Conservation (phyloP, 2,329 filamentous ascomycete genomes). For the Cladosporium sp. region DNA sequence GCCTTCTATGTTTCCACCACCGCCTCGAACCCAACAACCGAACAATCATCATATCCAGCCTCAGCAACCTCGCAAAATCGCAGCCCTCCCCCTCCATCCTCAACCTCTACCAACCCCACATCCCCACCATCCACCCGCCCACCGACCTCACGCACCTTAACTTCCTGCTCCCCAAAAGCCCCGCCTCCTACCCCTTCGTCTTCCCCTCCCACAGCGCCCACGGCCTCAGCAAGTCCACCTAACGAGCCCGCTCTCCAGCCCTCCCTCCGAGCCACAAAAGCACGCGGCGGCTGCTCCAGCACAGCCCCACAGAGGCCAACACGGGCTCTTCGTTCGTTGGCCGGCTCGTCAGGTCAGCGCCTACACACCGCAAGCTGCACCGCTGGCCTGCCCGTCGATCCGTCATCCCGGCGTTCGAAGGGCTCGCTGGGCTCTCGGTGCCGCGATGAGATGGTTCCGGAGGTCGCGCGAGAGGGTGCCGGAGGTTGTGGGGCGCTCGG, state of each 20-base stretch:
- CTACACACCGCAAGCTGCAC: conserved; percentile 23
- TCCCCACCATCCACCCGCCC: conserved; percentile 16
- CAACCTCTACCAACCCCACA: conserved; percentile 20
- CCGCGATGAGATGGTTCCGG: conserved; percentile 26
- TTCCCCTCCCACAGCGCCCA: conserved; percentile 28
- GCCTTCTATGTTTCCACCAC: background rate
- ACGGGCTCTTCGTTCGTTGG: too few relatives aligned
- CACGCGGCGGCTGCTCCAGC: too few relatives aligned
- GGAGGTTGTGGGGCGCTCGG: conserved; percentile 23
- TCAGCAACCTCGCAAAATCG: conserved; percentile 18
- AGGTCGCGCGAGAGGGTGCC: conserved; percentile 26
- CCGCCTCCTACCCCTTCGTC: conserved; percentile 19
- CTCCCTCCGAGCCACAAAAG: too few relatives aligned
- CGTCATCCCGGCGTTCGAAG: conserved; percentile 22
- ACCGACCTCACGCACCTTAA: conserved; percentile 14
- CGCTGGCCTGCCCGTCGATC: conserved; percentile 23
- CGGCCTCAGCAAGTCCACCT: conserved; percentile 24
- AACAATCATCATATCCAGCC: conserved; percentile 15
- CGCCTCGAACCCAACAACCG: background rate
- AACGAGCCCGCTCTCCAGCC: background rate
- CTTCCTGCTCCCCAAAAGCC: conserved; percentile 17
- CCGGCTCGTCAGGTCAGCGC: too few relatives aligned
- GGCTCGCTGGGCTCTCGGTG: conserved; percentile 20
- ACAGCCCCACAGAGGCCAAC: too few relatives aligned
- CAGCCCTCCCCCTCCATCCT: conserved; percentile 15